Base-by-base conservation (phyloP, 306 rosid species). In the Fagus crenata region DNA sequence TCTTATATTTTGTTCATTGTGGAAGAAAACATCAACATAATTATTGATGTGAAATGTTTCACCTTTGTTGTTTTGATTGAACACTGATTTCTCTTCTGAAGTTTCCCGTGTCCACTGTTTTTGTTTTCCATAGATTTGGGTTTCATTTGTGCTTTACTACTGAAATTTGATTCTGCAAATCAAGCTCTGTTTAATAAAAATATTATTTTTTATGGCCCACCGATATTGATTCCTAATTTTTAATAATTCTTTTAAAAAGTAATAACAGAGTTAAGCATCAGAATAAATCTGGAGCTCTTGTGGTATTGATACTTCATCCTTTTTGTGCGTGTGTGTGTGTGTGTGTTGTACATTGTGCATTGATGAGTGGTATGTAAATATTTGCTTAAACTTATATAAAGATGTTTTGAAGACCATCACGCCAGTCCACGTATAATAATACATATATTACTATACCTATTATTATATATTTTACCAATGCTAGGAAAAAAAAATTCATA, bases 211-310 rank as follows among this genome's bases (percentile, higher is more conserved):
- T 40, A 71, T 58, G 28, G 4, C 42, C 31, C 41, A 59, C 69
- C 12, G 82, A 78, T 81, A 58, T 53, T 18, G 56, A 68, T 72
- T 37, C 67, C 7, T 39, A 53, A 3, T 54, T 37, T 37, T 72
- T 3, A 54, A 6, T n/a, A 14, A 12, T 32, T 6, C 4, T 71
- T 13, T 4, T 39, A 13, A 36, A 36, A 49, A 31, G 15, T 3
- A 17, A 35, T 13, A 9, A 49, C 53, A 49, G 31, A 33, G 60
- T 71, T 85, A 28, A 65, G 71, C 61, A 53, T 18, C 6, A 67
- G 33, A 32, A 31, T 63, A 28, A 46, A 40, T 78, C 53, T 60
- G 55, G 49, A 12, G 55, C 35, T 51, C 60, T 22, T 22, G 28
- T 22, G 28, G 28, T 22, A 22, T 22, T 22, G 28, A 22, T 22